A percentile compares a stretch with the other conserved stretches of the same genome.
phyloP scores from a whole-genome alignment of 1,139 yeast genomes.

The Kodamaea fungicola region DNA sequence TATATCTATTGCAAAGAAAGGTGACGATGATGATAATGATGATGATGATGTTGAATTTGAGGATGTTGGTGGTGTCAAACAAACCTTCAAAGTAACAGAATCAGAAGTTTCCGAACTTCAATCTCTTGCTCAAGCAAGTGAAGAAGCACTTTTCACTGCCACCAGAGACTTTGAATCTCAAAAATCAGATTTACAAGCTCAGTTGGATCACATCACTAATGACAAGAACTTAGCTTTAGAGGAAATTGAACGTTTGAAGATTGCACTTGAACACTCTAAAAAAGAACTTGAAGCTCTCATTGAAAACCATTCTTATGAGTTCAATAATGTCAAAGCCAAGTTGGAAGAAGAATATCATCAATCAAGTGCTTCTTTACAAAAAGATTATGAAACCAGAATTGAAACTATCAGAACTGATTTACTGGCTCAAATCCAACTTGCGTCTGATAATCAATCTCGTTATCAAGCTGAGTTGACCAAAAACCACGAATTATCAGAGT shows the following conservation, averaged over 20 bases:
- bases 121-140: constrained; percentile 40
- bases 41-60: constrained; percentile 12
- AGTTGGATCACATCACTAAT: constrained; percentile 16
- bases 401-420: constrained; percentile 40
- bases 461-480: constrained; percentile 58
- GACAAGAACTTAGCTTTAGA: constrained; percentile 22
- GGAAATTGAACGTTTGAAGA: constrained; percentile 13
- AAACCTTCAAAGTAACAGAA: constrained; percentile 37
- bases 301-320: constrained; percentile 14
- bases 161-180: constrained; percentile 37
- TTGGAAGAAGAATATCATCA: constrained; percentile 21
- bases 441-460: constrained; percentile 48
- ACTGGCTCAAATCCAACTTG: constrained; percentile 46
- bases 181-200: constrained; percentile 24
- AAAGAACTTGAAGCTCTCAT: constrained; percentile 16
- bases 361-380: constrained; percentile 30
- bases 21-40: constrained; percentile 4
- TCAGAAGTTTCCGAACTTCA: constrained; percentile 35
- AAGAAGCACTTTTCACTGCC: constrained; percentile 37
- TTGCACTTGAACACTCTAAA: constrained; percentile 10
- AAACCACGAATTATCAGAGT: constrained; percentile 52
- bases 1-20: not conserved
- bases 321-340: constrained; percentile 23
- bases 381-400: constrained; percentile 33
- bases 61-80: constrained; percentile 34